Evolutionary conservation across 2,329 filamentous ascomycete species (phyloP).

Genomic region (Exserohilum turcica): DNA sequence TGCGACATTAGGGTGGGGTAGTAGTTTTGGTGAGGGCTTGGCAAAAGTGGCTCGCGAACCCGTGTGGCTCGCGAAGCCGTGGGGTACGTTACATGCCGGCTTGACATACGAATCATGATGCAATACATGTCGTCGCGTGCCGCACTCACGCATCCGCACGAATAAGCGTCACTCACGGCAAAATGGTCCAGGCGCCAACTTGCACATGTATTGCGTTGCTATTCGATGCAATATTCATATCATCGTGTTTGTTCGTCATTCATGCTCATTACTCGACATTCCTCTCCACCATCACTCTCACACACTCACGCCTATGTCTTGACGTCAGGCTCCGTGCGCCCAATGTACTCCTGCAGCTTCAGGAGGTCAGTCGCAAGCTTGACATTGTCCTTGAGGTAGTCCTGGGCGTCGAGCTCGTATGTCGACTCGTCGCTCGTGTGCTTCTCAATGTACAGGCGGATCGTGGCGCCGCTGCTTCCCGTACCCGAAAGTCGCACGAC

Average conservation of each 20-base stretch:
- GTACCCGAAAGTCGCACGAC: conserved; percentile 95
- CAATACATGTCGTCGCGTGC: background rate
- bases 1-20: too few relatives aligned
- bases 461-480: conserved; percentile 92
- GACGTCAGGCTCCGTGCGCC: conserved; percentile 91
- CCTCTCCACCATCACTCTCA: conserved; percentile 1
- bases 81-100: too few relatives aligned
- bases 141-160: background rate
- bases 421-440: conserved; percentile 81
- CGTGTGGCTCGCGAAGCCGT: too few relatives aligned
- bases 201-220: background rate
- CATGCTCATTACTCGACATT: conserved; percentile 7
- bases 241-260: conserved; percentile 4
- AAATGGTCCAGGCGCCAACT: background rate
- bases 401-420: conserved; percentile 83
- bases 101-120: background rate
- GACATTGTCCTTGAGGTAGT: conserved; percentile 90
- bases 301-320: conserved; percentile 70
- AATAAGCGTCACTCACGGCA: background rate
- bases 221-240: conserved; percentile 2
- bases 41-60: too few relatives aligned
- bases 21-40: too few relatives aligned
- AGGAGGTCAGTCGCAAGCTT: conserved; percentile 81
- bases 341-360: conserved; percentile 92
- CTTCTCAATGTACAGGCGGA: conserved; percentile 96